Evolutionary conservation across 2,329 filamentous ascomycete genomes (phyloP).

Genomic region (Chaetomium sp.): DNA sequence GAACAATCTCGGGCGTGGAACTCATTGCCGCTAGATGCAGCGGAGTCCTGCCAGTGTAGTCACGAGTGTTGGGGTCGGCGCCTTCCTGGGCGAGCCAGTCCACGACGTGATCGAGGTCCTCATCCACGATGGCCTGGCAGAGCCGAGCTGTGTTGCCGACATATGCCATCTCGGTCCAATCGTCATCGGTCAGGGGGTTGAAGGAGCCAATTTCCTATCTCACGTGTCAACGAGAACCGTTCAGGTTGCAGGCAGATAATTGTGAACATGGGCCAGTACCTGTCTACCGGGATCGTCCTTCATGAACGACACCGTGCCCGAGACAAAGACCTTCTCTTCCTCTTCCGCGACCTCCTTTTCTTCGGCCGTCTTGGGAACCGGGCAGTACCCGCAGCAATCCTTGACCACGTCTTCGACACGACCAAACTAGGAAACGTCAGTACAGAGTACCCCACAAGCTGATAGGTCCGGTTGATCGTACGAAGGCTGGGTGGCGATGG

Average conservation of each 20-base stretch:
- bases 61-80: conserved; percentile 70
- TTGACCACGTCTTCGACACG: conserved; percentile 71
- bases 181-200: conserved; percentile 77
- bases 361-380: conserved; percentile 66
- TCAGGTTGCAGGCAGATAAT: not conserved
- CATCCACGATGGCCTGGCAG: conserved; percentile 79
- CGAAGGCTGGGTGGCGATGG: conserved; percentile 81
- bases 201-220: conserved; percentile 62
- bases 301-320: conserved; percentile 71
- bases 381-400: conserved; percentile 83
- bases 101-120: conserved; percentile 68
- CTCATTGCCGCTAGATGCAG: conserved; percentile 73
- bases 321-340: conserved; percentile 75
- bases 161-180: conserved; percentile 93
- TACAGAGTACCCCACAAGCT: not conserved
- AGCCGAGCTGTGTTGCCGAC: conserved; percentile 75
- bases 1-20: conserved; percentile 70
- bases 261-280: conserved; percentile 24
- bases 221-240: conserved; percentile 18
- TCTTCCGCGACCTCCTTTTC: conserved; percentile 71
- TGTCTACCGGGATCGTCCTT: conserved; percentile 82
- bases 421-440: conserved; percentile 56
- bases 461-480: conserved; percentile 21
- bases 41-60: conserved; percentile 77
- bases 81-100: conserved; percentile 70